Base-by-base conservation (phyloP, 352 stramenopile genomes). In the Globisporangium solare region DNA sequence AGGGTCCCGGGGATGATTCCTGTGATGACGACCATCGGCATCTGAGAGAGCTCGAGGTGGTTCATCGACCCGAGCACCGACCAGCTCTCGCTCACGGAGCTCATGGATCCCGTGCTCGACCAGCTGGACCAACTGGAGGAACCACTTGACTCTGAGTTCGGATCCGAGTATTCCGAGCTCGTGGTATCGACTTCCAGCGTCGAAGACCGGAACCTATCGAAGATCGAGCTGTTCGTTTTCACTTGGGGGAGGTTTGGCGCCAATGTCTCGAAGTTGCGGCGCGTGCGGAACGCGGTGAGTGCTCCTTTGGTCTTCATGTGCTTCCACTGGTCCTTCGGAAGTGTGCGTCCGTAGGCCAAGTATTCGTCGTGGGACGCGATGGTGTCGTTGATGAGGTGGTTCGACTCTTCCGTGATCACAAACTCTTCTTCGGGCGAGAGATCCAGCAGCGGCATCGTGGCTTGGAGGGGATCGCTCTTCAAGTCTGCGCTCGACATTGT, bases 261-360 rank as follows among this genome's bases (percentile, higher is more conserved):
- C 39, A n/a, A 15, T 3, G 39, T 18, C 12, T 43, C 39, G 39
- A 43, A 43, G 45, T 18, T 14, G 41, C 32, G 8, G 31, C 37
- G 56, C 2, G 31, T 46, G 14, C 37, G 68, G 51, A 69, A 80
- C 0, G 68, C 59, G 15, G 64, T 66, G 6, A 77, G 63, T 27
- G 73, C 63, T 35, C 76, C 71, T 50, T 73, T 71, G 31, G 66
- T 69, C 35, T 58, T 65, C 18, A 80, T 64, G 45, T 73, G 68
- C 49, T 80, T 80, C 71, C 71, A 77, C n/a, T 64, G 63, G 6
- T 62, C 61, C 7, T 54, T 66, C 49, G 73, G 67, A 24, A 79
- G 67, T 42, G 74, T 58, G 6, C 58, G 70, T 11, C 67, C 67
- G 2, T 59, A 58, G 5, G 56, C 62, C 12, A 61, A 58, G 58